phyloP scores from a whole-genome alignment of 1,284 basidiomycete genomes.

The Sphaerobolus stellatus region DNA sequence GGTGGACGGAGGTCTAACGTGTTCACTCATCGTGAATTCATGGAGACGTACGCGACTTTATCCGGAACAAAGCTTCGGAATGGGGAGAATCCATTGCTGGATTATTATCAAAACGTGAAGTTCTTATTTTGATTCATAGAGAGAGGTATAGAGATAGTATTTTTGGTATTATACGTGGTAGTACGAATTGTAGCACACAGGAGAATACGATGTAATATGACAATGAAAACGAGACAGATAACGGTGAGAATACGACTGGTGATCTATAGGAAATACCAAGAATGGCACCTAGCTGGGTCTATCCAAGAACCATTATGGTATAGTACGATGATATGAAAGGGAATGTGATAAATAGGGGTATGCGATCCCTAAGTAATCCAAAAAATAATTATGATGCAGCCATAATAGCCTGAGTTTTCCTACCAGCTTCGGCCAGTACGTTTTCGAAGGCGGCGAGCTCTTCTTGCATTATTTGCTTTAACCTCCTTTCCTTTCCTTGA shows the following conservation, averaged over 20 bases:
- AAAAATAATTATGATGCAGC: conserved; percentile 42
- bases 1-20: conserved; percentile 79
- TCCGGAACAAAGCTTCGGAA: conserved; percentile 64
- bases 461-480: conserved; percentile 64
- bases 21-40: conserved; percentile 82
- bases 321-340: no score
- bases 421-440: conserved; percentile 64
- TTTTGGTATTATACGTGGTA: not conserved
- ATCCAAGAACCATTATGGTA: no score
- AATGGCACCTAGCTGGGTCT: not conserved
- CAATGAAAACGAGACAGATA: not conserved
- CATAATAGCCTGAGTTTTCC: conserved; percentile 76
- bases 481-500: conserved; percentile 53
- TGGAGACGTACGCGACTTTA: conserved; percentile 78
- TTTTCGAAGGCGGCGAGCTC: conserved; percentile 70
- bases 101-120: conserved; percentile 89
- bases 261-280: not conserved
- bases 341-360: no score
- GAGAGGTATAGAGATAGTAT: not conserved
- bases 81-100: conserved; percentile 85
- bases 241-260: not conserved
- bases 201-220: not conserved
- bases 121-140: conserved; percentile 65
- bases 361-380: not conserved
- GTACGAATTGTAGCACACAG: not conserved